Evolutionary conservation across 2,329 filamentous ascomycete species (phyloP).

Genomic region (Cytospora schulzeri): DNA sequence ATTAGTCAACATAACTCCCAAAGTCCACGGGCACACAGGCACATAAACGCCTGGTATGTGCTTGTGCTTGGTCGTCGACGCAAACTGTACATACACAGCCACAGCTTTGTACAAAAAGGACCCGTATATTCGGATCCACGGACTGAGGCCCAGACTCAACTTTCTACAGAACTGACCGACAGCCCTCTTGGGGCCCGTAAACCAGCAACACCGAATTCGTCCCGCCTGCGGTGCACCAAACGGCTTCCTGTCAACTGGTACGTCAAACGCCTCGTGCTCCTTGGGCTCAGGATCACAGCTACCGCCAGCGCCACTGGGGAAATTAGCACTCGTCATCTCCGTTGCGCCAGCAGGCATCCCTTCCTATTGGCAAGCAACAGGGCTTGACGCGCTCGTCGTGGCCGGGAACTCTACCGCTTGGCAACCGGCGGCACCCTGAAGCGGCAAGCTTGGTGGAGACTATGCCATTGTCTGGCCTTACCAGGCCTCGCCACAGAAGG

Average conservation of each 20-base stretch:
- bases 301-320: too few relatives aligned
- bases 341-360: background rate
- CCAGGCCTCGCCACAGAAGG: background rate
- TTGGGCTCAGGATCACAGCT: too few relatives aligned
- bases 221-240: too few relatives aligned
- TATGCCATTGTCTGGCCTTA: background rate
- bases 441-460: background rate
- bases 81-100: background rate
- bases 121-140: background rate
- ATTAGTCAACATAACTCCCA: too few relatives aligned
- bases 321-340: background rate
- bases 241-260: too few relatives aligned
- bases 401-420: background rate
- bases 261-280: too few relatives aligned
- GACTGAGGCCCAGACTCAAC: background rate
- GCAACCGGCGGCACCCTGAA: too few relatives aligned
- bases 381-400: background rate
- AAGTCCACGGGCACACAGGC: background rate
- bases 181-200: too few relatives aligned
- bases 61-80: background rate
- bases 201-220: too few relatives aligned
- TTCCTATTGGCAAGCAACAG: background rate
- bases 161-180: background rate
- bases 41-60: background rate
- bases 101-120: background rate